Evolutionary conservation across 2,329 filamentous ascomycete genomes (phyloP), one percentile per base, ranked within the genome.

Genomic region (Colletotrichum cordylinicola): DNA sequence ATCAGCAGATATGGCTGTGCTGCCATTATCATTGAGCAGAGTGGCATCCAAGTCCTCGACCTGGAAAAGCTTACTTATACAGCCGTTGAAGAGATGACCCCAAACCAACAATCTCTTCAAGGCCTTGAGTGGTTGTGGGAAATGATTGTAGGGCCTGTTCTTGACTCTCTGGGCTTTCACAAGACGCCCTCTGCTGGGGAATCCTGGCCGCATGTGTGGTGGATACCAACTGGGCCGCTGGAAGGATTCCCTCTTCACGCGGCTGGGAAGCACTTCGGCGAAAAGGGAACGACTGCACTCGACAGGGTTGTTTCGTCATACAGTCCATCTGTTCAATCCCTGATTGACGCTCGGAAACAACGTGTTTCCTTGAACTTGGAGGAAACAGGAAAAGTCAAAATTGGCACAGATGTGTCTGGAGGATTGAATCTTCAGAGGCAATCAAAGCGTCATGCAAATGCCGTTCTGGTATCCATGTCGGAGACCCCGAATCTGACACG

Each of bases 261-360:
- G 0, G 83, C 84, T 0, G 85, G 85, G 16, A 67, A 78, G 48
- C 82, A 85, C 67, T 15, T 35, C 5, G n/a, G 67, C 9, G 52
- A 67, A 4, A 79, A 77, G 10, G 35, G 31, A 1, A 71, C 82
- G 13, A 82, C 81, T 0, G 82, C 82, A 2, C 55, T 86, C 2
- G 82, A 85, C 65, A 77, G 82, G 56, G 84, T 83, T 5, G 80
- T 86, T 8, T 87, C 85, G 8, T 86, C 85, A 0, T 87, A 86
- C 66, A 80, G 72, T n/a, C 78, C 81, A 1, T 85, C 85, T 2
- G 66, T 86, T 35, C 83, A 81, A 72, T 74, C 82, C 2, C 61
- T 87, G 7, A 78, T 84, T n/a, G 67, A 82, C 27, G 76, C 74
- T 7, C 81, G 27, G 10, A 43, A 67, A 29, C 64, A 60, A 4